These are phyloP conservation scores for Fusarium albidum DNA, from an alignment of 2,329 filamentous ascomycete genomes.

Conservation along the genomic window DNA sequence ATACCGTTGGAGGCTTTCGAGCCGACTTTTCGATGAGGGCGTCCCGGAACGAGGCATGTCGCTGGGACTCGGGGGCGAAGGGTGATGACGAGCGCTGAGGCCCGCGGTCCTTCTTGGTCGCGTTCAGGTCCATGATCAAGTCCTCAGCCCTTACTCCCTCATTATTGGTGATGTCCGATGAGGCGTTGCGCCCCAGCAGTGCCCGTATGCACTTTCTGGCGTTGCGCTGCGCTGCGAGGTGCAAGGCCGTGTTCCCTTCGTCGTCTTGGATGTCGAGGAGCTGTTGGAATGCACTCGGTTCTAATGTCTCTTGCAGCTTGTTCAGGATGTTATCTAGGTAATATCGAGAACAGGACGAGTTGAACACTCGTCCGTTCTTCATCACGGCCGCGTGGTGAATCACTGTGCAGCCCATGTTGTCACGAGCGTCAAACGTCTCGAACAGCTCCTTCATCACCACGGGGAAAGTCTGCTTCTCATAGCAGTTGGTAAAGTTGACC, in stretches of 20 bases:
- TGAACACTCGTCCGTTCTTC: slow-evolving; percentile 80
- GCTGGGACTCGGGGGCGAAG: slow-evolving; percentile 70
- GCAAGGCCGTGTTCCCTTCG: slow-evolving; percentile 86
- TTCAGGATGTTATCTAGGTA: slow-evolving; percentile 93
- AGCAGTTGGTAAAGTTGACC: slow-evolving; percentile 96
- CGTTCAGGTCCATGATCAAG: slow-evolving; percentile 79
- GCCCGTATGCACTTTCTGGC: slow-evolving; percentile 89
- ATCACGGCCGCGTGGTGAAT: slow-evolving; percentile 95
- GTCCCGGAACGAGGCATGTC: slow-evolving; percentile 62
- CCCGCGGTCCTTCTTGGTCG: slow-evolving; percentile 70
- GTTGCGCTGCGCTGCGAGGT: slow-evolving; percentile 79
- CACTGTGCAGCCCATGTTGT: slow-evolving; percentile 84
- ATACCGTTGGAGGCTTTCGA: slow-evolving; percentile 52
- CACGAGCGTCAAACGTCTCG: slow-evolving; percentile 79
- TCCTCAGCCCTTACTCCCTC: slow-evolving; percentile 86
- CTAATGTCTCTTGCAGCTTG: slow-evolving; percentile 80
- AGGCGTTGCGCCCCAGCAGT: slow-evolving; percentile 80
- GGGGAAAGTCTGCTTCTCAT: slow-evolving; percentile 91
- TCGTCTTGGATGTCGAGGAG: slow-evolving; percentile 84
- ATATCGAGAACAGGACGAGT: slow-evolving; percentile 88
- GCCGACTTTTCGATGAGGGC: slow-evolving; percentile 53
- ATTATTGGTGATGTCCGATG: slow-evolving; percentile 82
- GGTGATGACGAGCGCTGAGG: slow-evolving; percentile 80
- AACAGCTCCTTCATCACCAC: slow-evolving; percentile 84
- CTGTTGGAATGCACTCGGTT: slow-evolving; percentile 77